Evolutionary conservation across 1,139 yeast species (phyloP), one percentile per base, ranked within the genome.

Genomic region (Geotrichum reessii): DNA sequence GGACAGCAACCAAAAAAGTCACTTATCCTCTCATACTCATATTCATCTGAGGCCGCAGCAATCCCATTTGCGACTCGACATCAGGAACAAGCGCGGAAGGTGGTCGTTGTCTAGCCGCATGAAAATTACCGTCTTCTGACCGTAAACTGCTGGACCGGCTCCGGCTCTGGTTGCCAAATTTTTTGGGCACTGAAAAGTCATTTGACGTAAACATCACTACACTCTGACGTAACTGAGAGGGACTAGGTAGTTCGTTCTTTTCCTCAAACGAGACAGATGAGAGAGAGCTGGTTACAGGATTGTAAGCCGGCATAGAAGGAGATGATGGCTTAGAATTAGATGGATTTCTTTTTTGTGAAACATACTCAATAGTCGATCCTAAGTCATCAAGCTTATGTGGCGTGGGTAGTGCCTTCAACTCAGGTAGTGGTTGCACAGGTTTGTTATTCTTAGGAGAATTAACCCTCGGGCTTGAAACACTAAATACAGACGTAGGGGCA

Each of bases 101-200:
- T 8, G 63, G 63, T 40, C 61, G 48, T 2, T 50, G 53, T 17
- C 33, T 47, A 14, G 47, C 19, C 31, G 55, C 4, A 4, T 31
- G 40, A 14, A 31, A 31, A 31, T 31, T 31, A 9, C 40, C 40
- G 40, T 31, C n/a, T 31, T 31, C 40, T 31, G 33, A n/a, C 4
- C 40, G 7, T 11, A 31, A 14, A 9, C 40, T 31, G n/a, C 11
- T 31, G 2, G 52, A 37, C 31, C 33, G 37, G 27, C 55, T 56
- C 37, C 55, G 46, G 24, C 54, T 31, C 22, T 44, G 24, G 49
- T 44, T 54, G 25, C 47, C 57, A 51, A 61, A 71, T 61, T 69
- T 69, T 57, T 65, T 65, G n/a, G 70, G 71, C 1, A 73, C 73
- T 9, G 69, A 67, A 61, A 69, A 71, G 57, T 69, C 72, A 37